Conservation (phyloP, 2,329 filamentous ascomycete species). For the Trichophyton verrucosum region DNA sequence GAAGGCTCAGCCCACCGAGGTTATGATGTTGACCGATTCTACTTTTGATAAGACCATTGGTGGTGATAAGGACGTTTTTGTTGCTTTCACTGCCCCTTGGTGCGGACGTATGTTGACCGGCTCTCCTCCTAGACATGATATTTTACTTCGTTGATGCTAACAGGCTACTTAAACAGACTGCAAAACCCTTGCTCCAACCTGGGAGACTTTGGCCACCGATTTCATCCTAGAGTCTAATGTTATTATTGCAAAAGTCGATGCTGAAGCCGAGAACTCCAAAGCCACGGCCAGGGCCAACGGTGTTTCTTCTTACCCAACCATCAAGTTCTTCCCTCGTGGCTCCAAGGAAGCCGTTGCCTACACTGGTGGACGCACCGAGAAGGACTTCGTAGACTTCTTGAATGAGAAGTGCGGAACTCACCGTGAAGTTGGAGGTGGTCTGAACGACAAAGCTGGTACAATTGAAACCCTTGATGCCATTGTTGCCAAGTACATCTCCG, state of each 20-base stretch:
- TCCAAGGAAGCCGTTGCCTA: constrained; percentile 61
- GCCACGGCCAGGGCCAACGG: constrained; percentile 61
- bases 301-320: constrained; percentile 82
- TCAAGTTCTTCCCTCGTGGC: constrained; percentile 92
- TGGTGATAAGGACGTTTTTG: constrained; percentile 74
- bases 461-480: constrained; percentile 66
- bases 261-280: constrained; percentile 77
- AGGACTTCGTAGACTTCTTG: constrained; percentile 64
- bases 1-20: constrained; percentile 56
- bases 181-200: constrained; percentile 82
- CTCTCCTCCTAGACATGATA: not conserved
- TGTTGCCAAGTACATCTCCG: constrained; percentile 53
- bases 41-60: constrained; percentile 69
- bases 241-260: constrained; percentile 88
- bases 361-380: constrained; percentile 62
- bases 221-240: constrained; percentile 68
- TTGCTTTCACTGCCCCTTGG: constrained; percentile 97
- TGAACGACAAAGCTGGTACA: constrained; percentile 68
- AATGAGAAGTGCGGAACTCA: constrained; percentile 84
- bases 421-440: constrained; percentile 66
- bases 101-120: constrained; percentile 69
- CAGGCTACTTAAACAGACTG: constrained; percentile 54
- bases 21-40: constrained; percentile 67
- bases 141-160: not conserved
- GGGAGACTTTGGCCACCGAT: constrained; percentile 74